phyloP scores from a whole-genome alignment of 352 stramenopile species.

The Pythium vanterpoolii region DNA sequence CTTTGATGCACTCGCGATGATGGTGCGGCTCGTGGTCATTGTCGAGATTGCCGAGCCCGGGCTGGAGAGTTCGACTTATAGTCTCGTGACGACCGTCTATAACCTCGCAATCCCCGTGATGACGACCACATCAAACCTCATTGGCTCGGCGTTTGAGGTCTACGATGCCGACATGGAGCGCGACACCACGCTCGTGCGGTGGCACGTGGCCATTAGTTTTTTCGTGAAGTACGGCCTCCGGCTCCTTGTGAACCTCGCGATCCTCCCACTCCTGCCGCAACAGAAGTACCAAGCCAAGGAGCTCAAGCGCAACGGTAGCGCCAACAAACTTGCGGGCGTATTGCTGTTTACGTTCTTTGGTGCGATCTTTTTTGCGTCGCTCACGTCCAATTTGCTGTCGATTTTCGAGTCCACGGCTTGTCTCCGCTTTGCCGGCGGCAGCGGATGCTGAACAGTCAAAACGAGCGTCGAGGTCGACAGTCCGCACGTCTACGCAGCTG shows the following conservation, averaged over 20 bases:
- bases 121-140: slow-evolving; percentile 46
- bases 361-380: slow-evolving; percentile 40
- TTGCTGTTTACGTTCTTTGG: slow-evolving; percentile 39
- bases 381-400: slow-evolving; percentile 56
- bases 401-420: slow-evolving; percentile 57
- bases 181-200: slow-evolving; percentile 49
- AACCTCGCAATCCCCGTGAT: slow-evolving; percentile 70
- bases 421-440: slow-evolving; percentile 53
- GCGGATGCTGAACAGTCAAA: slow-evolving; percentile 34
- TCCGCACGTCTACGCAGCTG: no score
- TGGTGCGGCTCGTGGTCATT: slow-evolving; percentile 73
- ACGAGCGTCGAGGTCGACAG: no score
- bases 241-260: slow-evolving; percentile 36
- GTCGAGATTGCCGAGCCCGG: slow-evolving; percentile 74
- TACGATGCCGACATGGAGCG: slow-evolving; percentile 55
- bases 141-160: slow-evolving; percentile 54
- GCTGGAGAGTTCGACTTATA: slow-evolving; percentile 78
- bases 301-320: slow-evolving; percentile 46
- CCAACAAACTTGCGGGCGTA: slow-evolving; percentile 36
- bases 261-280: slow-evolving; percentile 49
- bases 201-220: slow-evolving; percentile 51
- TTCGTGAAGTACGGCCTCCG: slow-evolving; percentile 55
- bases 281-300: slow-evolving; percentile 45
- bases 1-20: slow-evolving; percentile 64
- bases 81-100: slow-evolving; percentile 69